A percentile compares a stretch with the other conserved stretches of the same genome.
phyloP scores from a whole-genome alignment of 305 asterid genomes.

The Lippia alba region DNA sequence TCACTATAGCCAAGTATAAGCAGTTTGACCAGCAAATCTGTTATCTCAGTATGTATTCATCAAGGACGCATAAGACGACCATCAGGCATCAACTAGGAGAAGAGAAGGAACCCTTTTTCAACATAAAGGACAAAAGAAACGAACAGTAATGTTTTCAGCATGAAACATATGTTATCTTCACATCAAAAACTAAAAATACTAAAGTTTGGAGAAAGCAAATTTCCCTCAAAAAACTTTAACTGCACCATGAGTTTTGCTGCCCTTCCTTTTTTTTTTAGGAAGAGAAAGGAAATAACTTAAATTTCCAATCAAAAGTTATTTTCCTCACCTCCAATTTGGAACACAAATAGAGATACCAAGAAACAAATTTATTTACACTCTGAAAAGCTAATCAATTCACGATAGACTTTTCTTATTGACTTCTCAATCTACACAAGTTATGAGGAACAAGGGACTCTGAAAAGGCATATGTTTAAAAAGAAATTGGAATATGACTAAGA shows the following conservation, averaged over 20 bases:
- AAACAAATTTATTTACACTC: neutral
- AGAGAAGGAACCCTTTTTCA: neutral
- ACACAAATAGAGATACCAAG: neutral
- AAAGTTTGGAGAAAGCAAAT: neutral
- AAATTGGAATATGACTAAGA: neutral
- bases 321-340: neutral
- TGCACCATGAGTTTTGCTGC: neutral
- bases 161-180: neutral
- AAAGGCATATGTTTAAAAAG: neutral
- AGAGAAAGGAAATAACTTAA: neutral
- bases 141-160: neutral
- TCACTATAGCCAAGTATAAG: neutral
- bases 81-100: conserved; percentile 2
- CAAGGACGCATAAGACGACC: neutral
- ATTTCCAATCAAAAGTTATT: neutral
- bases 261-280: neutral
- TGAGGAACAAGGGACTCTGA: neutral
- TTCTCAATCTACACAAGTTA: neutral
- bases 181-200: neutral
- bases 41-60: neutral
- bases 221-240: neutral
- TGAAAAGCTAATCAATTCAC: conserved; percentile 2
- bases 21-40: conserved; percentile 2
- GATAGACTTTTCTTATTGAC: neutral
- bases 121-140: neutral